A percentile compares a stretch with the other conserved stretches of the same genome.
These are phyloP conservation scores for Candida schatavii DNA, from an alignment of 805 yeast genomes.

Conservation along the genomic window DNA sequence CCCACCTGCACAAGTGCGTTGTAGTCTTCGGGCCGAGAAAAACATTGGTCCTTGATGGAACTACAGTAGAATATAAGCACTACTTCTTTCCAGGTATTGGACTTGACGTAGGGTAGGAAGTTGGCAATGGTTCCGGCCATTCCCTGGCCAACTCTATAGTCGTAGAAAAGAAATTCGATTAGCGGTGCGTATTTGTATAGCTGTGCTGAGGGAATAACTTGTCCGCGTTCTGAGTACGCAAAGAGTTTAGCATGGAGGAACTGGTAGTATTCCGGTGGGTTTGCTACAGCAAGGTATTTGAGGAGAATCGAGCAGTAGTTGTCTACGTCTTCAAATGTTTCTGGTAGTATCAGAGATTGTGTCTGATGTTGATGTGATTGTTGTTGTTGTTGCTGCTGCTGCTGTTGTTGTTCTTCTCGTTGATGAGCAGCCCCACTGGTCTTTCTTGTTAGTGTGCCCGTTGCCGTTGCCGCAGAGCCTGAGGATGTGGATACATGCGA, in stretches of 20 bases:
- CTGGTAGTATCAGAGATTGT: too few species aligned
- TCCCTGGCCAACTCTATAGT: constrained; percentile 19
- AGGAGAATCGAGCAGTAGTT: constrained; percentile 26
- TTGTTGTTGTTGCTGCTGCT: too few species aligned
- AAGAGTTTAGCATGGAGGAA: constrained; percentile 26
- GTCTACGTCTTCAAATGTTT: constrained; percentile 35
- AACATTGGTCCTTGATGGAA: constrained; percentile 33
- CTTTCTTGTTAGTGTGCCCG: too few species aligned
- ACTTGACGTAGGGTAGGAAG: constrained; percentile 25
- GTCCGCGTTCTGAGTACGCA: constrained; percentile 20
- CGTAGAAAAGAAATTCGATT: constrained; percentile 30
- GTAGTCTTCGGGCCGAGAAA: constrained; percentile 37
- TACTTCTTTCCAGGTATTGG: constrained; percentile 36
- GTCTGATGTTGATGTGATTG: too few species aligned
- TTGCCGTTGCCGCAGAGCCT: too few species aligned
- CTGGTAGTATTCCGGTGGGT: constrained; percentile 29
- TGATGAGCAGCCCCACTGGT: too few species aligned
- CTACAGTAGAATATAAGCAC: constrained; percentile 29
- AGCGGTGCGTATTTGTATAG: constrained; percentile 34
- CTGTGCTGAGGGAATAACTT: constrained; percentile 22
- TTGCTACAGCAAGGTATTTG: constrained; percentile 35
- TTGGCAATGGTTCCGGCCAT: constrained; percentile 21
- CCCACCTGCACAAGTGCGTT: constrained; percentile 18
- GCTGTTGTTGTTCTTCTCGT: too few species aligned
- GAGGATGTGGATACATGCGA: too few species aligned